Evolutionary conservation across 345 rosid genomes (phyloP), one percentile per base, ranked within the genome.

Genomic region (Linum tenue): DNA sequence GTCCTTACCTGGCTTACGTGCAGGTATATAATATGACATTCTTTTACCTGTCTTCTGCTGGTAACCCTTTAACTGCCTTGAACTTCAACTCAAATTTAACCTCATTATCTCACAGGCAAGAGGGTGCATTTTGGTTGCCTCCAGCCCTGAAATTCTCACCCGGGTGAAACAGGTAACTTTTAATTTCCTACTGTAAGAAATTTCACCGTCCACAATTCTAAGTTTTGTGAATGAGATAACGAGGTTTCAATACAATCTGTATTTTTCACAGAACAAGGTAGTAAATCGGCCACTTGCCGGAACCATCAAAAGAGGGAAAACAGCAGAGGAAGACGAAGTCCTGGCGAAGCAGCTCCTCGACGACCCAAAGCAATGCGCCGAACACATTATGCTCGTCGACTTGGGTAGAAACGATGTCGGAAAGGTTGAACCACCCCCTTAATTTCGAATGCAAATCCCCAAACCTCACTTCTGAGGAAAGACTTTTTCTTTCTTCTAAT

Each of bases 101-200:
- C 57, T 9, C 50, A 39, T 63, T 36, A 56, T 51, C 43, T 37
- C 38, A 11, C 86, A 89, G 97, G 88, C 97, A 16, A 82, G 90
- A 69, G 98, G 98, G 40, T 83, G 90, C 70, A 90, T 85, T 62
- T 62, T 90, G 73, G 98, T 90, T 70, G 92, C 89, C 57, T 92
- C 98, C 50, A 92, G 98, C 75, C 98, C 98, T 8, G 96, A 92
- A 73, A 92, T 92, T 70, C 91, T 92, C 39, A 88, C 94, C 5
- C 84, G 85, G 66, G 90, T 84, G 9, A 84, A 90, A 77, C 84
- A 86, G 90, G 98, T 90, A 75, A 22, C 38, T 60, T 0, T 56
- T 50, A 39, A 60, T 51, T 16, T 57, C 39, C 50, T 38, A 14
- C 55, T 16, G 3, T 37, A 36, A 38, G 39, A 17, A 9, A 14